Evolutionary conservation across 169 alveolate genomes (phyloP).

Genomic region (Plasmodium relictum): DNA sequence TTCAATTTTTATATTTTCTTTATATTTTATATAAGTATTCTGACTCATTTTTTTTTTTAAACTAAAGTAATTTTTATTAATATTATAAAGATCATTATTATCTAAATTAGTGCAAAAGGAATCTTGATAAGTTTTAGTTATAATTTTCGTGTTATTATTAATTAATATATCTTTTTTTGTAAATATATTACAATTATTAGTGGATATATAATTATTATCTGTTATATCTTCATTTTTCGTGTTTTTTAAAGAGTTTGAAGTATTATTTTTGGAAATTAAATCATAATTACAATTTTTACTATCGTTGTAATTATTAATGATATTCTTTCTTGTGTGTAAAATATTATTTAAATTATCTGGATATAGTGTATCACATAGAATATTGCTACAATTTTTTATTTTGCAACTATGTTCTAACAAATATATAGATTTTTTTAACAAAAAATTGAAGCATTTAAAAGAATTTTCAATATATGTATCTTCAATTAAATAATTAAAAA

Average conservation of each 20-base stretch:
- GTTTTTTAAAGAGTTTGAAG: too few species aligned
- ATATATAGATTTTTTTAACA: background rate
- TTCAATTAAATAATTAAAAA: constrained; percentile 37
- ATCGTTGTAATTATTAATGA: background rate
- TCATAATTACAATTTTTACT: background rate
- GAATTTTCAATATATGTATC: constrained; percentile 40
- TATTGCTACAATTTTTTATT: too few species aligned
- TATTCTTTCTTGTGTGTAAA: background rate
- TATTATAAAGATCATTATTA: background rate
- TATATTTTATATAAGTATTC: background rate
- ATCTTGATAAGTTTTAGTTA: background rate
- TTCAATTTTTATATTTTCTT: constrained; percentile 29
- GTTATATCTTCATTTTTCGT: background rate
- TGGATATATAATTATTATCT: too few species aligned
- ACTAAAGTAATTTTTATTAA: too few species aligned
- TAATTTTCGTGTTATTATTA: background rate
- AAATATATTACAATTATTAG: background rate
- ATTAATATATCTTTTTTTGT: background rate
- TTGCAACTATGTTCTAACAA: background rate
- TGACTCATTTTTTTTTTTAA: background rate
- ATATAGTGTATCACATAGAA: background rate
- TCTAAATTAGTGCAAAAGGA: background rate
- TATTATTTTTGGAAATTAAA: too few species aligned
- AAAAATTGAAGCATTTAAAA: constrained; percentile 17
- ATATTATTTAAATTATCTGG: background rate